These are phyloP conservation scores for Boletellus dicymbophilus DNA, from an alignment of 1,284 basidiomycete genomes.

Conservation along the genomic window DNA sequence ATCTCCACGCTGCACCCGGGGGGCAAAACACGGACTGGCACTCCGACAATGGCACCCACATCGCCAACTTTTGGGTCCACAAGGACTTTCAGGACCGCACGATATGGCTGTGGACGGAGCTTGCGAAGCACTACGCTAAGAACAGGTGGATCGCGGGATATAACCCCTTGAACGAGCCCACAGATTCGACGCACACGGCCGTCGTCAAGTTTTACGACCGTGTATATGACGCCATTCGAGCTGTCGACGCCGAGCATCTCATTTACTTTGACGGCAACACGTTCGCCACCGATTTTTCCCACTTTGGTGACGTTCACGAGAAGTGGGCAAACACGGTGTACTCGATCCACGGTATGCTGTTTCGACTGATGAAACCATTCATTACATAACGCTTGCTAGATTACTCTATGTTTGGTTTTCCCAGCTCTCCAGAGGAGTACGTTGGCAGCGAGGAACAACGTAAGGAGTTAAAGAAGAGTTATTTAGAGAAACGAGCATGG, in stretches of 20 bases:
- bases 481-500: conserved; percentile 69
- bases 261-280: conserved; percentile 75
- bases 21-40: conserved; percentile 63
- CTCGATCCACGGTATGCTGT: conserved; percentile 63
- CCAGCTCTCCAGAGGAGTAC: conserved; percentile 60
- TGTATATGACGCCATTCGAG: conserved; percentile 62
- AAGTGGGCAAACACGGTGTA: conserved; percentile 70
- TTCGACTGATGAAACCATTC: neutral
- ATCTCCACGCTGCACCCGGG: conserved; percentile 63
- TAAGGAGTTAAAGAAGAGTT: conserved; percentile 50
- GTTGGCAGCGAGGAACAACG: conserved; percentile 54
- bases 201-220: conserved; percentile 66
- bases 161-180: conserved; percentile 78
- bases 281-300: conserved; percentile 73
- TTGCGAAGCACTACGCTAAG: conserved; percentile 66
- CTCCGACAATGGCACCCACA: conserved; percentile 52
- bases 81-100: conserved; percentile 77
- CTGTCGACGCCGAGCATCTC: conserved; percentile 65
- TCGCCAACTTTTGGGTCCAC: conserved; percentile 69
- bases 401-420: conserved; percentile 65
- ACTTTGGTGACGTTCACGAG: conserved; percentile 59
- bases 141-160: conserved; percentile 74
- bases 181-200: conserved; percentile 54
- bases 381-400: conserved; percentile 13
- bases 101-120: conserved; percentile 67